Conservation (phyloP, 306 rosid genomes). For the Heteromeles arbutifolia region DNA sequence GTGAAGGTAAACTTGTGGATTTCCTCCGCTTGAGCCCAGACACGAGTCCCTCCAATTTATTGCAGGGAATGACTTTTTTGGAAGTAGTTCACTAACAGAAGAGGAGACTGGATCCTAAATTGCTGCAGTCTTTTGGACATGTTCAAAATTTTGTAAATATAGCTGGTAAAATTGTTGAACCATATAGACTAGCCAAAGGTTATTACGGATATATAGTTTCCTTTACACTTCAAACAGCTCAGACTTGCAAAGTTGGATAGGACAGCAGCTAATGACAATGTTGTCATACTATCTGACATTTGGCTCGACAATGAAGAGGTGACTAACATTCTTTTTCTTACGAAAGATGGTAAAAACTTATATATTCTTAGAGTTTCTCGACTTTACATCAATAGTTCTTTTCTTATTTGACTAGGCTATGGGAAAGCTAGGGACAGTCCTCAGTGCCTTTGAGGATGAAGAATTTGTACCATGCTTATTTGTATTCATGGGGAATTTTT, state of each 20-base stretch:
- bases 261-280: constrained; percentile 74
- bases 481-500: constrained; percentile 96
- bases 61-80: constrained; percentile 75
- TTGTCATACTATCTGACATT: constrained; percentile 75
- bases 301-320: constrained; percentile 96
- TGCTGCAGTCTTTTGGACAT: neutral
- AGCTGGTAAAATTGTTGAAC: neutral
- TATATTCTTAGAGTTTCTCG: constrained; percentile 11
- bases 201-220: constrained; percentile 16
- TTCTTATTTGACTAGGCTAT: constrained; percentile 60
- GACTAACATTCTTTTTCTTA: constrained; percentile 10
- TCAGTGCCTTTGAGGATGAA: constrained; percentile 69
- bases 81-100: constrained; percentile 51
- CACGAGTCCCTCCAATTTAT: constrained; percentile 57
- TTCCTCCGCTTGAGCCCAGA: constrained; percentile 88
- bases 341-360: neutral
- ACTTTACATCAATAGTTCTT: constrained; percentile 29
- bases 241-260: constrained; percentile 69
- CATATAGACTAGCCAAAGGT: neutral
- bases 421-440: constrained; percentile 62
- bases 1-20: constrained; percentile 85
- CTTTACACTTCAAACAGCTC: constrained; percentile 51
- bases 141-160: neutral
- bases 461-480: constrained; percentile 81
- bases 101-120: constrained; percentile 73